phyloP scores from a whole-genome alignment of 2,329 filamentous ascomycete genomes.

The Acephala macrosclerotiorum region DNA sequence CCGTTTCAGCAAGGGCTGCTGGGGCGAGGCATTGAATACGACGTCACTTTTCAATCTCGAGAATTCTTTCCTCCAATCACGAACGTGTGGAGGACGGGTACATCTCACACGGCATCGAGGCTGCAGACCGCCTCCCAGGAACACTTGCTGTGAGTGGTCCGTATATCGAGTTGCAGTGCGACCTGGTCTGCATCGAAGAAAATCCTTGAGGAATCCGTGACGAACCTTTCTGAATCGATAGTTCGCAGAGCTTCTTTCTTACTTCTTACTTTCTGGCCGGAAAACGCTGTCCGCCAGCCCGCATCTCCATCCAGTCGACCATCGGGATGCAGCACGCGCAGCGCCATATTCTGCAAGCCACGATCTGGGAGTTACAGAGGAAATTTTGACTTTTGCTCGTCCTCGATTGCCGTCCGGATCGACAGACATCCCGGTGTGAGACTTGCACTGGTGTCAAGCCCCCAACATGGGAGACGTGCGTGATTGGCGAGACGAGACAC shows the following conservation, averaged over 20 bases:
- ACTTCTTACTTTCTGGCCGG: neutral
- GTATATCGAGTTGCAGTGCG: neutral
- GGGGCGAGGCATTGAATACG: neutral
- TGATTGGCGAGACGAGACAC: neutral
- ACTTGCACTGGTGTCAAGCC: neutral
- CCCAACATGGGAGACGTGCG: neutral
- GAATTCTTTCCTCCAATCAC: neutral
- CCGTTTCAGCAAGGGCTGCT: neutral
- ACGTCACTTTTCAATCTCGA: conserved; percentile 2
- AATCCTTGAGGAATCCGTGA: neutral
- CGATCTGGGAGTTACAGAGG: conserved; percentile 3
- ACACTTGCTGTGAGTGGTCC: neutral
- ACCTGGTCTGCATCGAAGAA: neutral
- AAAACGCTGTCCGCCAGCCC: neutral
- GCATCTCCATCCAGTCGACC: neutral
- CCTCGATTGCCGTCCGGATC: conserved; percentile 11
- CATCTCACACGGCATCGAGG: neutral
- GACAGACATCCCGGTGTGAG: neutral
- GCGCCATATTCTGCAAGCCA: neutral
- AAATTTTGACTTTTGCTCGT: neutral
- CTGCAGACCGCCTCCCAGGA: conserved; percentile 3
- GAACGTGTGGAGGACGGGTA: neutral
- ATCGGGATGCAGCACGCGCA: neutral
- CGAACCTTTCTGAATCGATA: neutral
- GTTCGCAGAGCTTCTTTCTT: neutral